A percentile compares a stretch with the other conserved stretches of the same genome.
phyloP scores from a whole-genome alignment of 345 rosid genomes.

The Salix caprea region DNA sequence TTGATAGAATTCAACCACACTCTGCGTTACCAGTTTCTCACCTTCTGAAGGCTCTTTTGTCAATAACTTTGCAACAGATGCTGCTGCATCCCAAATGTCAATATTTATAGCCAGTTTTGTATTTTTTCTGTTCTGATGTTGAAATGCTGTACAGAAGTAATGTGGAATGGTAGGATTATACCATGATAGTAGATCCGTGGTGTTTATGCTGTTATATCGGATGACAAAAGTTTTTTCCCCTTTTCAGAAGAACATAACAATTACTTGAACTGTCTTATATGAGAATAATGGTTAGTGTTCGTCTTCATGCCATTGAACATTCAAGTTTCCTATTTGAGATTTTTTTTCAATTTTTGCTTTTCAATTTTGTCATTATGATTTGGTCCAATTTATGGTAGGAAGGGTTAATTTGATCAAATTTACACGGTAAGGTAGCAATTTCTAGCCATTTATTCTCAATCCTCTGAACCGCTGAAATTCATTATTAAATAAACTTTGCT shows the following conservation, averaged over 20 bases:
- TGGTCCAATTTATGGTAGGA: neutral
- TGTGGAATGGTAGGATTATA: neutral
- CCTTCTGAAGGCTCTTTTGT: conserved; percentile 5
- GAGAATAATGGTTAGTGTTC: no score
- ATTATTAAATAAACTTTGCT: neutral
- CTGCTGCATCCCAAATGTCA: neutral
- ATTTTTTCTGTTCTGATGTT: neutral
- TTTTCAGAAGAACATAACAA: no score
- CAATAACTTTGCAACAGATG: neutral
- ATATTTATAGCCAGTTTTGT: neutral
- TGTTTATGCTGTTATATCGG: neutral
- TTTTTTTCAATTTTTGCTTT: no score
- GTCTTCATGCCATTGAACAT: no score
- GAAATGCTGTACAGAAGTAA: neutral
- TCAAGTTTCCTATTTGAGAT: neutral
- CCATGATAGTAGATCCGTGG: neutral
- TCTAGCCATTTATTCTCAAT: neutral
- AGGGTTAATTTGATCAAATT: neutral
- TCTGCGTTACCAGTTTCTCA: conserved; percentile 1
- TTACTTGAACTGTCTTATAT: no score
- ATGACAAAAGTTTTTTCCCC: no score
- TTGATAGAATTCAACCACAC: neutral
- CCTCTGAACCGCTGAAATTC: neutral
- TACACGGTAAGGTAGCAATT: neutral
- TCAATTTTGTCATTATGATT: neutral